Evolutionary conservation across 1,284 basidiomycete species (phyloP).

Genomic region (Sporisorium scitamineum): DNA sequence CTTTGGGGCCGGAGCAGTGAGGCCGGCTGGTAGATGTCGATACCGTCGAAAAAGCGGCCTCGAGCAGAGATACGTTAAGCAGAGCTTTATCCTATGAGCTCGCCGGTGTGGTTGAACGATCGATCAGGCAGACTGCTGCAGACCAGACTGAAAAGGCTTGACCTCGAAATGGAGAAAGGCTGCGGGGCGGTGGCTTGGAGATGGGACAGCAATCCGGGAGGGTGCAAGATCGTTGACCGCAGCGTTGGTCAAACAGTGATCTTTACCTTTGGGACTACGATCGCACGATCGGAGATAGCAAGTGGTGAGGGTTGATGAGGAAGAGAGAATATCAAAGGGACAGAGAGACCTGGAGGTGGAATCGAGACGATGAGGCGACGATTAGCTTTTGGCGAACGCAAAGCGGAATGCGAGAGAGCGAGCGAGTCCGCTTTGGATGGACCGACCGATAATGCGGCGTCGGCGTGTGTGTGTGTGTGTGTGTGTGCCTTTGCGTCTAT

Average conservation of each 20-base stretch:
- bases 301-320: conserved; percentile 5
- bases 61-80: not conserved
- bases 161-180: not conserved
- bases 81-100: not conserved
- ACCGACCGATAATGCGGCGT: conserved; percentile 11
- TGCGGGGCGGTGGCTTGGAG: not conserved
- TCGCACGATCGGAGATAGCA: conserved; percentile 20
- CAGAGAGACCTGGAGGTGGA: not conserved
- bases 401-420: conserved; percentile 6
- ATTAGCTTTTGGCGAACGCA: conserved; percentile 3
- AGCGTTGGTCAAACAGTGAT: conserved; percentile 19
- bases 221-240: conserved; percentile 21
- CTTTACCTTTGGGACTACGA: conserved; percentile 5
- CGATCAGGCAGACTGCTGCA: not conserved
- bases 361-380: conserved; percentile 3
- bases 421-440: conserved; percentile 6
- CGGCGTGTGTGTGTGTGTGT: conserved; percentile 7
- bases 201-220: conserved; percentile 2
- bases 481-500: no score
- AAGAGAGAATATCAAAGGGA: not conserved
- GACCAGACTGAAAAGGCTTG: not conserved
- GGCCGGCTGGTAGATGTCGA: not conserved
- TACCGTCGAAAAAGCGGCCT: not conserved
- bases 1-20: not conserved
- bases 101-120: not conserved